Evolutionary conservation across 2,329 filamentous ascomycete genomes (phyloP), one percentile per base, ranked within the genome.

Genomic region (Cladophialophora exuberans): DNA sequence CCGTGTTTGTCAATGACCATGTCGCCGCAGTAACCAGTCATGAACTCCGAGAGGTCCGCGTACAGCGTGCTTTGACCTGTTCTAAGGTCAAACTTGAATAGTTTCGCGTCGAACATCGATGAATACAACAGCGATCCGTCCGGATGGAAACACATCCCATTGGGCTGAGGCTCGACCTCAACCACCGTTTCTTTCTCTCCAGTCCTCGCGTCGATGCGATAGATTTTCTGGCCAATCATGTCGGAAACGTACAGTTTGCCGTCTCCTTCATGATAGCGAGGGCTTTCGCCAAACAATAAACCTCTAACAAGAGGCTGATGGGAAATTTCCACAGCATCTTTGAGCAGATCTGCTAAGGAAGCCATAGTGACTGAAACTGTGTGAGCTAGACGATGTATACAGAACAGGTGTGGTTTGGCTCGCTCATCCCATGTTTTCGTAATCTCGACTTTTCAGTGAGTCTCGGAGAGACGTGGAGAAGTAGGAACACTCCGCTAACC

Each of bases 241-340:
- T 43, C 39, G 15, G 39, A 43, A 20, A 43, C 25, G 39, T 43
- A 43, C 4, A 43, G 39, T 43, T n/a, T 43, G 7, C 39, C 39
- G 25, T 43, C 18, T 6, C 39, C n/a, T 7, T 31, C 28, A 31
- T 31, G 28, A 17, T 23, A 43, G 6, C 39, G 39, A 10, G 39
- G 39, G 25, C 39, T 43, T 43, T 43, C 39, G 17, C 39, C 39
- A 43, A 43, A 43, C 17, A 20, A 23, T 20, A 43, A 23, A 7
- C 39, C 39, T 13, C 23, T 23, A 9, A n/a, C 39, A 43, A 43
- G 39, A 31, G 28, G 28, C 28, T 31, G 28, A 31, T 31, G 28
- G 13, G 28, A 31, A 13, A 31, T 31, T 13, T 31, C 28, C 7
- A 31, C 28, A 13, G 28, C 28, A 13, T 31, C 28, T 31, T 31